Evolutionary conservation across 2,329 filamentous ascomycete species (phyloP).

Genomic region (Hymenoscyphus fraxineus): DNA sequence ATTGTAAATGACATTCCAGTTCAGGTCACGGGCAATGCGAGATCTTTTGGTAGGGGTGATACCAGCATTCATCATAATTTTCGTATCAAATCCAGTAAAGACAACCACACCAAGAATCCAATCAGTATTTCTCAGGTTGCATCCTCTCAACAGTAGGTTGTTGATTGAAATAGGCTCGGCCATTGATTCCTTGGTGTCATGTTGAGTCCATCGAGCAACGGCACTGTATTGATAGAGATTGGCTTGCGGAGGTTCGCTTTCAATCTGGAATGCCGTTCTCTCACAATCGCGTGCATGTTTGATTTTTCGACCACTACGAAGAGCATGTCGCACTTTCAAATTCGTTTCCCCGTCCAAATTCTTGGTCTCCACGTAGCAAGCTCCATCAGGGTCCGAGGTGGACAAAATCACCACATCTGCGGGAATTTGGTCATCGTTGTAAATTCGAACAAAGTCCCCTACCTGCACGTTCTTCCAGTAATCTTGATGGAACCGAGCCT

Average conservation of each 20-base stretch:
- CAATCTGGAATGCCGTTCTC: constrained; percentile 77
- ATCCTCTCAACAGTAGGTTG: constrained; percentile 89
- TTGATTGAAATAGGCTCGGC: constrained; percentile 91
- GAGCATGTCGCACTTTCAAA: constrained; percentile 85
- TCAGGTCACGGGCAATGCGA: constrained; percentile 86
- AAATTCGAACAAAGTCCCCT: constrained; percentile 92
- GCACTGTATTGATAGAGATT: constrained; percentile 96
- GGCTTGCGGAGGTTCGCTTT: constrained; percentile 86
- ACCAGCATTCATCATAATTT: constrained; percentile 98
- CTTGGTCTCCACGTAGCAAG: constrained; percentile 97
- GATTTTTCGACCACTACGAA: constrained; percentile 78
- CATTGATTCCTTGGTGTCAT: constrained; percentile 67
- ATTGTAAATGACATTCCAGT: constrained; percentile 97
- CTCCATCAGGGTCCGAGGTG: constrained; percentile 89
- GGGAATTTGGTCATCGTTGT: constrained; percentile 92
- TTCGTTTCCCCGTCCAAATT: constrained; percentile 98
- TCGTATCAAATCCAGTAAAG: constrained; percentile 94
- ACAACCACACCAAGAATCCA: constrained; percentile 91
- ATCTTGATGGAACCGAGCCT: constrained; percentile 84
- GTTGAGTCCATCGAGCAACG: constrained; percentile 81
- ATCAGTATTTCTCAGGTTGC: constrained; percentile 90
- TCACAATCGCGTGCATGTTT: constrained; percentile 92
- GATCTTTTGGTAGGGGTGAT: constrained; percentile 92
- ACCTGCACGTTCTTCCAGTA: constrained; percentile 94
- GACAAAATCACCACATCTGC: constrained; percentile 90